Evolutionary conservation across 441 rosid species (phyloP), one percentile per base, ranked within the genome.

Genomic region (Eutrema salsugineum): DNA sequence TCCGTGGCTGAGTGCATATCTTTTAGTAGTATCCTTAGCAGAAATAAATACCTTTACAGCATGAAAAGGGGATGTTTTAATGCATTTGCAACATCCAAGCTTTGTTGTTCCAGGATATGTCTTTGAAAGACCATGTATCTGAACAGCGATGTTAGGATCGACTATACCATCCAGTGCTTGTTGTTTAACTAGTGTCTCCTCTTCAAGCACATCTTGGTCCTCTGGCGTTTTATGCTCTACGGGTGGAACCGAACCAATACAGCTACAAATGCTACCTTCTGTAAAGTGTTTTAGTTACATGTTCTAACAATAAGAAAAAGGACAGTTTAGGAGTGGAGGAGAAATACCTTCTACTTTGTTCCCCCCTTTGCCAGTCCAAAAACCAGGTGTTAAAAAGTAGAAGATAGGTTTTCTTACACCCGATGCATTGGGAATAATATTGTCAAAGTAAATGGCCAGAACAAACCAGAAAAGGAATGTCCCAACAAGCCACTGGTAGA

Each of bases 351-450:
- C 72, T 33, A 78, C 80, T 74, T 78, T 85, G 81, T 74, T 77
- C 76, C 97, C 97, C 39, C 88, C 94, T 79, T 81, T 89, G 68
- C 97, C 97, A 1, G 89, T 88, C 99, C 97, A 94, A 64, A 87
- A 94, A 49, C 89, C 84, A 33, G 90, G 96, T 55, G 80, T 84
- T 33, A 91, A 60, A 78, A 94, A 91, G 84, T 91, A 94, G 75
- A 86, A 81, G 12, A 78, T 8, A 11, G 97, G 66, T 80, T 88
- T 94, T 75, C 99, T 88, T 71, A 94, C 88, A 61, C 97, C 97
- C 15, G 86, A 86, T 47, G 88, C 90, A 68, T 90, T 90, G 64
- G 97, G 97, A 68, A 89, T 55, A 57, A 94, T 83, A 72, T 94
- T 91, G 72, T 91, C 99, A 0, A 94, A 84, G 86, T 94, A 94